These are phyloP conservation scores for Henckelia pumila DNA, from an alignment of 257 asterid genomes.

Conservation along the genomic window DNA sequence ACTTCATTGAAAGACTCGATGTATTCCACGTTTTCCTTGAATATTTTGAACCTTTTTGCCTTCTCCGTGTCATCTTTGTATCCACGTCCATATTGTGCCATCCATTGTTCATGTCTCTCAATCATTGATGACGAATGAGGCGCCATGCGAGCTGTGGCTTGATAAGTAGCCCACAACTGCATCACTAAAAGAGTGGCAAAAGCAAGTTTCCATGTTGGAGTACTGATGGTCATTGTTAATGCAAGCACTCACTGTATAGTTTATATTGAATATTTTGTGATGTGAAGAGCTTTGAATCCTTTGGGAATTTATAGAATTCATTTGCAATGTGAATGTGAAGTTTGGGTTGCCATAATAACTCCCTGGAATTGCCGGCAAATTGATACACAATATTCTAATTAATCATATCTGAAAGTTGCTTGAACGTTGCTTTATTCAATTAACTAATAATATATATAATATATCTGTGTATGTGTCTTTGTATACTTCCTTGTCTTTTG, in stretches of 20 bases:
- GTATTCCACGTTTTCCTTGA: constrained; percentile 15
- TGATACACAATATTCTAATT: not conserved
- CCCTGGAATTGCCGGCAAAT: constrained; percentile 3
- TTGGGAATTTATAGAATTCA: not conserved
- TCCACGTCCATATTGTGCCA: constrained; percentile 17
- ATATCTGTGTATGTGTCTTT: too few species aligned
- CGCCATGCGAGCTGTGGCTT: not conserved
- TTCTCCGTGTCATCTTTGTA: constrained; percentile 17
- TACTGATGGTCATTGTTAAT: constrained; percentile 25
- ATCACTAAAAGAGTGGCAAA: not conserved
- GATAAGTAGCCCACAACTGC: not conserved
- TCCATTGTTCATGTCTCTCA: constrained; percentile 22
- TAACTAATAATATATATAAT: too few species aligned
- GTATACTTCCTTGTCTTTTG: too few species aligned
- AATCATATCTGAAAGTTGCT: not conserved
- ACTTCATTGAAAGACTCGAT: constrained; percentile 17
- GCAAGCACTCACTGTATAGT: not conserved
- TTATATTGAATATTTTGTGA: not conserved
- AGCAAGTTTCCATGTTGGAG: not conserved
- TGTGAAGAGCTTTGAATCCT: not conserved
- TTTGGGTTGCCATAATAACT: not conserved
- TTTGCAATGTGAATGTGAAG: not conserved
- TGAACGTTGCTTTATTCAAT: not conserved
- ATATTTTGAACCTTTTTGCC: not conserved
- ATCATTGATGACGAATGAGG: not conserved